Base-by-base conservation (phyloP, 2,329 filamentous ascomycete genomes). In the Venturia nashicola region DNA sequence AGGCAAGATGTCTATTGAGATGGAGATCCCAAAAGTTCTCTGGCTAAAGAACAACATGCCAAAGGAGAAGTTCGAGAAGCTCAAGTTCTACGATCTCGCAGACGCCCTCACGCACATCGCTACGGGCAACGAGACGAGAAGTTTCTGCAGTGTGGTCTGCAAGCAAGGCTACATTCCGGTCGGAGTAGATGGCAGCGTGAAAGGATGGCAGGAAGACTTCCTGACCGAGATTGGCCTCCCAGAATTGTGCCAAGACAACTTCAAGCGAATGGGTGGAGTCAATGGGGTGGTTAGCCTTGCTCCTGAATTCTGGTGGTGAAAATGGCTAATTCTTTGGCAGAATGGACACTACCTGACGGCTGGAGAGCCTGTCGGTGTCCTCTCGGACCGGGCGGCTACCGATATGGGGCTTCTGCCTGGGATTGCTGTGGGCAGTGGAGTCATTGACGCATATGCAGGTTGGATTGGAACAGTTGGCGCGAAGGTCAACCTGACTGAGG, bases 21-120 rank as follows among this genome's bases (percentile, higher is more conserved):
- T 99, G 94, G 94, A 99, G 76, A 95, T 99, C 64, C 94, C 94
- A 67, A 99, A 99, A 78, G 90, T 97, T 1, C 82, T 97, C 65
- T 99, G 94, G 94, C 82, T 99, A 72, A 97, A 97, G 83, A 96
- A 96, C 76, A 85, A 97, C 77, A 97, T 99, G 94, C 89, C 94
- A 2, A 82, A 88, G 64, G 90, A 96, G 70, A 80, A 94, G 18
- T 99, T 97, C 71, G 86, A 87, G 64, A 86, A 88, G 67, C 97
- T 92, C 85, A 97, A 96, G 76, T 99, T 99, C 73, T 99, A 96
- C 75, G 94, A 99, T 72, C 77, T 99, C 71, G 87, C 87, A 0
- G 94, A 99, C 76, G 94, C 91, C 14, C 82, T 99, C 65, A 97
- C 94, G 2, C 92, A 97, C 73, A 80, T 99, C 70, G 94, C 94